phyloP scores from a whole-genome alignment of 2,329 filamentous ascomycete species.

The Lasiodiplodia theobromae region DNA sequence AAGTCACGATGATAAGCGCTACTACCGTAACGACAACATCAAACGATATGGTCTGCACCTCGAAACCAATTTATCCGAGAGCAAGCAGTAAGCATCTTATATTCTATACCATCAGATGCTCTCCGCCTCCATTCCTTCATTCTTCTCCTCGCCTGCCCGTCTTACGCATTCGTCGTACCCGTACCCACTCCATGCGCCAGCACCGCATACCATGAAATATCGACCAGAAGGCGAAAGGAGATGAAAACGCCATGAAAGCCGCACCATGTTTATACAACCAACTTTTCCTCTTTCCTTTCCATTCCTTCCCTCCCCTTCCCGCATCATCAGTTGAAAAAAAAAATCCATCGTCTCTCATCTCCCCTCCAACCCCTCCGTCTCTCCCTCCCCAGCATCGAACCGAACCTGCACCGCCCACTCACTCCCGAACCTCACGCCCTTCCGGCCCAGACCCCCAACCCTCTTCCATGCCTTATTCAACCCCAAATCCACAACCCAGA shows the following conservation, averaged over 20 bases:
- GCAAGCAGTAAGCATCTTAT: too few relatives aligned
- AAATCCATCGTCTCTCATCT: not conserved
- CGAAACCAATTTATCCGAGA: too few relatives aligned
- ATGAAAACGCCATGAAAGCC: slow-evolving; percentile 4
- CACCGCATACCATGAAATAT: not conserved
- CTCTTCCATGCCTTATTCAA: slow-evolving; percentile 86
- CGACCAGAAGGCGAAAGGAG: not conserved
- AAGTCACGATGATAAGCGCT: too few relatives aligned
- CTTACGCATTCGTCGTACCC: not conserved
- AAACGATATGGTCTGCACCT: too few relatives aligned
- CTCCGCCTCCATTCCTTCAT: not conserved
- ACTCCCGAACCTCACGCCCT: slow-evolving; percentile 86
- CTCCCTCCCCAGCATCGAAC: slow-evolving; percentile 37
- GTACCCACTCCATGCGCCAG: not conserved
- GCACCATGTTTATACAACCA: slow-evolving; percentile 1
- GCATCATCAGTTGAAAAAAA: not conserved
- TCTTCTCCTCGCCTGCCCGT: not conserved
- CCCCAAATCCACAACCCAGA: slow-evolving; percentile 88
- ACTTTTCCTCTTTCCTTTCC: not conserved
- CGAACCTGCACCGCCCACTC: slow-evolving; percentile 81
- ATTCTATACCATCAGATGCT: not conserved
- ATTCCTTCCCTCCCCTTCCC: not conserved
- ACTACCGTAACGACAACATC: too few relatives aligned
- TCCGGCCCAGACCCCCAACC: slow-evolving; percentile 78
- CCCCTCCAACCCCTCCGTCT: slow-evolving; percentile 7